Evolutionary conservation across 2,329 filamentous ascomycete species (phyloP), one percentile per base, ranked within the genome.

Genomic region (Macrophomina pseudophaseolina): DNA sequence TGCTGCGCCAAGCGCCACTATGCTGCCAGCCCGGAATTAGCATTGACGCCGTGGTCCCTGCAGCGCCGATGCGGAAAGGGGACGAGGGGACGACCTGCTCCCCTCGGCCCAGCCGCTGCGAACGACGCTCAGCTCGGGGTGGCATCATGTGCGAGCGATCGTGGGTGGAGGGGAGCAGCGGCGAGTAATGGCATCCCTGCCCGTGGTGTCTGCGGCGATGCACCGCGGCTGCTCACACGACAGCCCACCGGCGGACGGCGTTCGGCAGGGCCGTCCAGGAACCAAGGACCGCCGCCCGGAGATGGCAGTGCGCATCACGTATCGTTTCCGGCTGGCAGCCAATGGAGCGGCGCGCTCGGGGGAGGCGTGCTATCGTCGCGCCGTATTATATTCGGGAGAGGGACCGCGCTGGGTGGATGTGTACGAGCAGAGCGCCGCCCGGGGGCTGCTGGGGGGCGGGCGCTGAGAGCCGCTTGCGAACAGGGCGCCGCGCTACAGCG

Each of bases 1-100:
- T 58, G 54, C 54, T 58, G 54, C 54, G 54, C 54, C 54, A 58
- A 58, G 54, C 54, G 54, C 54, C 54, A 18, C 54, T 58, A 54
- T 18, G 32, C 38, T 28, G 9, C 35, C 18, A 18, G 42, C 40
- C 40, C 54, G 40, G 54, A 53, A 53, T 33, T 60, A 33, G 56
- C 56, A 60, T 49, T 49, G 56, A 48, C 56, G 30, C 9, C 44
- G 58, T 49, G 58, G 58, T 49, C 58, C 58, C 44, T 62, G 58
- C 44, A 49, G 58, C 42, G 30, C 58, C 30, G 58, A 32, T 14
- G 58, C 58, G 16, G 42, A 62, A 62, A 62, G 58, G 58, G 58
- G 58, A 59, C 52, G 40, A 16, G 35, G 23, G 35, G 35, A 38
- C 35, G 35, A 4, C 35, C 11, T 38, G 7, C 54, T 35, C 38